Evolutionary conservation across 352 stramenopile species (phyloP).

Genomic region (Phytophthora citricola): DNA sequence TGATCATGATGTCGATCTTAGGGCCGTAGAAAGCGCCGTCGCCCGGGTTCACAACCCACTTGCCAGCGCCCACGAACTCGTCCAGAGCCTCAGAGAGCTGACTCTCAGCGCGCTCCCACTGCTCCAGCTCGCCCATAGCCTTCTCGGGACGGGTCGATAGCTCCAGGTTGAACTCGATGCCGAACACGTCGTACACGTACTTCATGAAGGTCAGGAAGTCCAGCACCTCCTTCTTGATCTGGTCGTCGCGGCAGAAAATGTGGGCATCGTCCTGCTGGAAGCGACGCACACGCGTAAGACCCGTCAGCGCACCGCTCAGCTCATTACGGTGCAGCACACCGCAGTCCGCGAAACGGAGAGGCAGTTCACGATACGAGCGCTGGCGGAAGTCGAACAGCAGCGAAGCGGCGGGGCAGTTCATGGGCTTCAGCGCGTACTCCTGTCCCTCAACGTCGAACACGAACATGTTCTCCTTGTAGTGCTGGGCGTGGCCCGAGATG

Average conservation of each 20-base stretch:
- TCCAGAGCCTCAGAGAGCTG: slow-evolving; percentile 94
- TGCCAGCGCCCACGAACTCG: slow-evolving; percentile 93
- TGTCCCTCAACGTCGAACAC: slow-evolving; percentile 97
- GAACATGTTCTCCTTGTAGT: slow-evolving; percentile 99
- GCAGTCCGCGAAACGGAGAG: slow-evolving; percentile 98
- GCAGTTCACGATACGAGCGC: slow-evolving; percentile 97
- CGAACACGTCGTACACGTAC: slow-evolving; percentile 98
- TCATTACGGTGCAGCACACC: slow-evolving; percentile 98
- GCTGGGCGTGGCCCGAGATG: slow-evolving; percentile 94
- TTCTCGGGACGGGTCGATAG: slow-evolving; percentile 97
- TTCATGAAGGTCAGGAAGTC: slow-evolving; percentile 97
- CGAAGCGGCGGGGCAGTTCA: slow-evolving; percentile 99
- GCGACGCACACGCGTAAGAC: slow-evolving; percentile 96
- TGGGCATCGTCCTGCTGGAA: slow-evolving; percentile 99
- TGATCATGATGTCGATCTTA: slow-evolving; percentile 99
- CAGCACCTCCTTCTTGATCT: slow-evolving; percentile 91
- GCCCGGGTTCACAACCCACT: slow-evolving; percentile 97
- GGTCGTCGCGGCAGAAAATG: slow-evolving; percentile 98
- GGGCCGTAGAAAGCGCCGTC: slow-evolving; percentile 99
- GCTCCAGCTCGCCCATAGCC: slow-evolving; percentile 93
- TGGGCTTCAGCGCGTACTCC: slow-evolving; percentile 97
- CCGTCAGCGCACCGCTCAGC: slow-evolving; percentile 95
- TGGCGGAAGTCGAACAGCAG: slow-evolving; percentile 96
- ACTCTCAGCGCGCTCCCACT: slow-evolving; percentile 90
- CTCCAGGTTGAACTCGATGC: slow-evolving; percentile 98